phyloP scores from a whole-genome alignment of 176 grass and related monocot species.

The Carex parvula region DNA sequence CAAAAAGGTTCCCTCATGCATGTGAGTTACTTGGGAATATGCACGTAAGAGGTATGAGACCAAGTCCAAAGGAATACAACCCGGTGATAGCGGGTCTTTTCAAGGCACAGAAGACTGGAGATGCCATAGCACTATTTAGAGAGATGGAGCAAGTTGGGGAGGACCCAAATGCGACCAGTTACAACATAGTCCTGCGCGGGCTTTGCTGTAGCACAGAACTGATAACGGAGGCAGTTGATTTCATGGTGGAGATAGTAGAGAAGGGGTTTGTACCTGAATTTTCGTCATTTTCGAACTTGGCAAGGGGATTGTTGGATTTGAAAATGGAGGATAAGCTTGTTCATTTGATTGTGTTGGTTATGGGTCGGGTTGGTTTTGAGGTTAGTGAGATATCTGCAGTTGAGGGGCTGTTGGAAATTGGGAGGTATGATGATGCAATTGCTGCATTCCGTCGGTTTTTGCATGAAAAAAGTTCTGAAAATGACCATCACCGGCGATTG shows the following conservation, averaged over 20 bases:
- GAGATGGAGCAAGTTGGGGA: slow-evolving; percentile 63
- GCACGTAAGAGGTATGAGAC: slow-evolving; percentile 57
- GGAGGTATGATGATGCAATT: slow-evolving; percentile 74
- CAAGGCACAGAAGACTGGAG: slow-evolving; percentile 39
- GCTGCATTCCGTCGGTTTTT: slow-evolving; percentile 52
- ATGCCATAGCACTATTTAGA: slow-evolving; percentile 62
- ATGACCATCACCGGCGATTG: neutral
- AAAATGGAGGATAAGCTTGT: slow-evolving; percentile 65
- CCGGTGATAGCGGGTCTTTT: slow-evolving; percentile 62
- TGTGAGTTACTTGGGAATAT: slow-evolving; percentile 67
- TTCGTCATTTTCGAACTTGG: slow-evolving; percentile 63
- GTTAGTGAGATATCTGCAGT: slow-evolving; percentile 59
- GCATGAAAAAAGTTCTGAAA: slow-evolving; percentile 34
- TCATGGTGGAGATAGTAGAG: slow-evolving; percentile 65
- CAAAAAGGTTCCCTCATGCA: slow-evolving; percentile 58
- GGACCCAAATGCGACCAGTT: slow-evolving; percentile 54
- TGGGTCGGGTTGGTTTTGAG: slow-evolving; percentile 44
- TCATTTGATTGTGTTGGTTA: slow-evolving; percentile 49
- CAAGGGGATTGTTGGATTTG: slow-evolving; percentile 65
- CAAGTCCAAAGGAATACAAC: slow-evolving; percentile 75
- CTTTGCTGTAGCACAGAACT: slow-evolving; percentile 57
- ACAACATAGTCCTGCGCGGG: slow-evolving; percentile 66
- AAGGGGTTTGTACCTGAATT: slow-evolving; percentile 66
- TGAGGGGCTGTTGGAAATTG: slow-evolving; percentile 61
- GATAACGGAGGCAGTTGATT: slow-evolving; percentile 74